Base-by-base conservation (phyloP, 306 rosid species). In the Parietaria judaica region DNA sequence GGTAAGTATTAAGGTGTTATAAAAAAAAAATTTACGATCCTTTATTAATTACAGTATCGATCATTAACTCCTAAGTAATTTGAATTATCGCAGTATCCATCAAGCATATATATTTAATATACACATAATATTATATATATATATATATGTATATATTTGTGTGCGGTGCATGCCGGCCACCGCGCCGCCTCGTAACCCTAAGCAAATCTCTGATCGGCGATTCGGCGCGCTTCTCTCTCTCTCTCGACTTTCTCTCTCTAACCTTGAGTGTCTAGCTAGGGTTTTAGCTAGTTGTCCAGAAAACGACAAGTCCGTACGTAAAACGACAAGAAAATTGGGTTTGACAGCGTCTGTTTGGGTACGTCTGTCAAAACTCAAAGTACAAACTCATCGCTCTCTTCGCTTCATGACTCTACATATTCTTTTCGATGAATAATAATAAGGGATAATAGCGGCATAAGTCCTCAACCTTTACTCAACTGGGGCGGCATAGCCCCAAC, bases 121-220 rank as follows among this genome's bases (percentile, higher is more conserved):
- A 41, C 9, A 41, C 9, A 41, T 41, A 41, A 38, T 14, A 37
- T 41, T 56, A n/a, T 58, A 36, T 14, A 58, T 58, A 36, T 38
- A 39, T 60, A 14, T 13, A 17, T 6, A 10, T 17, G 37, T 43
- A 9, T 43, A 17, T 60, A 6, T 41, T 3, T 41, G 45, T n/a
- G 63, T 58, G 49, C 36, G n/a, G 23, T 56, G 49, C 9, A 60
- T 41, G 7, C 45, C 51, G 49, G 65, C 52, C 65, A 41, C 65
- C 65, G 45, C 31, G 66, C 56, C 66, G 66, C 66, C 66, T 62
- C 55, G 31, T 62, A 46, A 35, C 55, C 54, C 7, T 36, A 60
- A 60, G 46, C 10, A 12, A 8, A 60, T 60, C 36, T 16, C 39
- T 51, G 10, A 3, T 36, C 43, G 45, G 14, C 60, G 11, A 56